Evolutionary conservation across 345 rosid genomes (phyloP).

Genomic region (Diplotaxis tenuifolia): DNA sequence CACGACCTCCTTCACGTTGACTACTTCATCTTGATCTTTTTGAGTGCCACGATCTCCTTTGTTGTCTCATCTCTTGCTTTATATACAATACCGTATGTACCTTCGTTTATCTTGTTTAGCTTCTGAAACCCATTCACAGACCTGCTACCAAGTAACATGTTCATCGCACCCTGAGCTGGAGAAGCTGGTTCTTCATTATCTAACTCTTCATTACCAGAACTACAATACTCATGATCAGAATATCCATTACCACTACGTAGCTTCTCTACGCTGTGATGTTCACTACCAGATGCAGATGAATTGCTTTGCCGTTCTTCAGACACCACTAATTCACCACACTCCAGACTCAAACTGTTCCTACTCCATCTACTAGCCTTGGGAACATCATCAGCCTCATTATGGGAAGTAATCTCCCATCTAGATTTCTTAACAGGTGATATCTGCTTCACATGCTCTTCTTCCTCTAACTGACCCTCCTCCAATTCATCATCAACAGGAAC

Average conservation of each 20-base stretch:
- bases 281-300: conserved; percentile 38
- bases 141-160: conserved; percentile 68
- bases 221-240: conserved; percentile 36
- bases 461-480: conserved; percentile 40
- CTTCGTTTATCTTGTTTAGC: conserved; percentile 79
- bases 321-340: conserved; percentile 45
- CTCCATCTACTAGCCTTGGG: conserved; percentile 25
- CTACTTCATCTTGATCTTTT: conserved; percentile 80
- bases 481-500: conserved; percentile 34
- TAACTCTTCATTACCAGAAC: conserved; percentile 23
- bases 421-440: conserved; percentile 48
- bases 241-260: conserved; percentile 29
- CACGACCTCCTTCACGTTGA: conserved; percentile 78
- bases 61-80: conserved; percentile 71
- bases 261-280: conserved; percentile 23
- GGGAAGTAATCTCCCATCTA: conserved; percentile 63
- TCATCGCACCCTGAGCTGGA: conserved; percentile 36
- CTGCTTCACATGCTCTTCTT: conserved; percentile 42
- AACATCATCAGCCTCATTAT: conserved; percentile 32
- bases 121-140: conserved; percentile 63
- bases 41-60: conserved; percentile 73
- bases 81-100: conserved; percentile 83
- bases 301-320: conserved; percentile 33
- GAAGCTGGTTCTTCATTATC: conserved; percentile 37
- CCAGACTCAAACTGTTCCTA: conserved; percentile 39